A percentile compares a stretch with the other conserved stretches of the same genome.
phyloP scores from a whole-genome alignment of 2,329 filamentous ascomycete genomes.

The Aureobasidium musti region DNA sequence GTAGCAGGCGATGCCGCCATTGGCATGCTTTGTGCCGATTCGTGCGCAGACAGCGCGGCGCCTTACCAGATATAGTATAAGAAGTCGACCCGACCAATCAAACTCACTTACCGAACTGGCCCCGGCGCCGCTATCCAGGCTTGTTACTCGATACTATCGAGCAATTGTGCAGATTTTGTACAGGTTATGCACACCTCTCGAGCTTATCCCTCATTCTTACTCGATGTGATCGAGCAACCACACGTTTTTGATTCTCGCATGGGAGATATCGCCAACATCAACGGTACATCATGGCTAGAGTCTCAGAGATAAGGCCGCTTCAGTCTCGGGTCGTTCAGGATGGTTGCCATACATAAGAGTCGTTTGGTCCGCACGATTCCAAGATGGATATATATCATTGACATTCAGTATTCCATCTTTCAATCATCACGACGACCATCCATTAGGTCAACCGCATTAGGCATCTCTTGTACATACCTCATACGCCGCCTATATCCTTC shows the following conservation, averaged over 20 bases:
- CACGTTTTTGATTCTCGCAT: slow-evolving; percentile 23
- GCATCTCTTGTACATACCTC: slow-evolving; percentile 31
- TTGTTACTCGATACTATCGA: slow-evolving; percentile 26
- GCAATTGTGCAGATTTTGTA: slow-evolving; percentile 12
- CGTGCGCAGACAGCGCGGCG: slow-evolving; percentile 17
- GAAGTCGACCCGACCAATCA: not conserved
- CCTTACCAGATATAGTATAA: not conserved
- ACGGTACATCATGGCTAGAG: slow-evolving; percentile 20
- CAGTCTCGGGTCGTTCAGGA: slow-evolving; percentile 18
- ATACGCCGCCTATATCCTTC: slow-evolving; percentile 8
- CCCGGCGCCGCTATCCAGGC: slow-evolving; percentile 18
- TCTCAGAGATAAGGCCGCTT: slow-evolving; percentile 15
- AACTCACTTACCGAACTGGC: not conserved
- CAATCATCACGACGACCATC: slow-evolving; percentile 12
- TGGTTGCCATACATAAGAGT: slow-evolving; percentile 23
- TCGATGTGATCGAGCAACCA: slow-evolving; percentile 27
- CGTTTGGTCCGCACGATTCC: slow-evolving; percentile 1
- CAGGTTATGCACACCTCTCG: not conserved
- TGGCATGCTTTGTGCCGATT: slow-evolving; percentile 10
- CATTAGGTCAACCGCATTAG: not conserved
- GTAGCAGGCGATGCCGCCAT: not conserved
- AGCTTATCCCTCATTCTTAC: slow-evolving; percentile 20
- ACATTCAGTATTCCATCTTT: not conserved
- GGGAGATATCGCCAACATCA: slow-evolving; percentile 19
- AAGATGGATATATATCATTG: slow-evolving; percentile 11